These are phyloP conservation scores for Choanephora cucurbitarum DNA, from an alignment of 371 early-diverging fungal species.

Conservation along the genomic window DNA sequence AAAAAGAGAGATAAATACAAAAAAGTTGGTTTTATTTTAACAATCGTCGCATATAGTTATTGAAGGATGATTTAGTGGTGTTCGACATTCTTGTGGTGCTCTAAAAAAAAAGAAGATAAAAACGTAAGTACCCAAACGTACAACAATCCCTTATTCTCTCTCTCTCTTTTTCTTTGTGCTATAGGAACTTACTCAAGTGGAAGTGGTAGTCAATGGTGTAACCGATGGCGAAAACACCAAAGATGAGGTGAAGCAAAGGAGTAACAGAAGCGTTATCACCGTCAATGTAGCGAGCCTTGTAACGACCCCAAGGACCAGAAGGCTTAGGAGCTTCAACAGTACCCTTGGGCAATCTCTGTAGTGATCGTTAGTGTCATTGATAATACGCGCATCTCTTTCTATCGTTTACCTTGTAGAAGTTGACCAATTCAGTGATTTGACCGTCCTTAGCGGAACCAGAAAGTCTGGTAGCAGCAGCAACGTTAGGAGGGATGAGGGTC, in stretches of 20 bases:
- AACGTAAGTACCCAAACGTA: slow-evolving; percentile 1
- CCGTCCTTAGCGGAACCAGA: slow-evolving; percentile 48
- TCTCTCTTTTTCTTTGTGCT: neutral
- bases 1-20: neutral
- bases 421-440: slow-evolving; percentile 46
- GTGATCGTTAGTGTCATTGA: slow-evolving; percentile 3
- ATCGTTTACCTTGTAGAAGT: slow-evolving; percentile 52
- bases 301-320: slow-evolving; percentile 50
- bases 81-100: slow-evolving; percentile 74
- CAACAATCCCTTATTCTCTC: neutral
- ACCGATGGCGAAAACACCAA: slow-evolving; percentile 55
- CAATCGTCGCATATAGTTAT: no score
- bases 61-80: slow-evolving; percentile 52
- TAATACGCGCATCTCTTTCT: neutral
- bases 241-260: slow-evolving; percentile 58
- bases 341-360: slow-evolving; percentile 56
- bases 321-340: slow-evolving; percentile 44
- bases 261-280: slow-evolving; percentile 63
- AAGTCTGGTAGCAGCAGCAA: slow-evolving; percentile 52
- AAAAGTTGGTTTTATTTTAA: slow-evolving; percentile 2
- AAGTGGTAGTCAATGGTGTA: slow-evolving; percentile 71
- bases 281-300: slow-evolving; percentile 69
- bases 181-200: slow-evolving; percentile 63
- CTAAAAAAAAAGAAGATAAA: slow-evolving; percentile 25
- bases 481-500: slow-evolving; percentile 56